These are phyloP conservation scores for Aspergillus felis DNA, from an alignment of 2,329 filamentous ascomycete genomes.

Conservation along the genomic window DNA sequence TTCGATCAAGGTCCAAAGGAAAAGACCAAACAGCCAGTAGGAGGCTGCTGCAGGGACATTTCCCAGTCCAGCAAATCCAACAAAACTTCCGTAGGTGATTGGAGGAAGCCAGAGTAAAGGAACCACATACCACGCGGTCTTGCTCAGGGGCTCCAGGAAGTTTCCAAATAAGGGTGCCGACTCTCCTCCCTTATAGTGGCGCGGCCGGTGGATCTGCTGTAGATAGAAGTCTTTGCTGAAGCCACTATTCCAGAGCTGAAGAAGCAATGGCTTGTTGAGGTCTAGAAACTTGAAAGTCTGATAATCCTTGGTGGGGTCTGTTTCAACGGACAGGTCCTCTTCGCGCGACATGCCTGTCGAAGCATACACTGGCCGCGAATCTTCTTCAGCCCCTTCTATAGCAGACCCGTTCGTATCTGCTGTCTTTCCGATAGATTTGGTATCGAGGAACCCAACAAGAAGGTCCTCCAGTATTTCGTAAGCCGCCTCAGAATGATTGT, in stretches of 20 bases:
- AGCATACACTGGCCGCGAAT: slow-evolving; percentile 38
- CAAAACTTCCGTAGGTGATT: slow-evolving; percentile 66
- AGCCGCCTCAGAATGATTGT: slow-evolving; percentile 84
- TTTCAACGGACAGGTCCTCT: slow-evolving; percentile 83
- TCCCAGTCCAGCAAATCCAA: slow-evolving; percentile 61
- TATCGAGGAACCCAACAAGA: slow-evolving; percentile 73
- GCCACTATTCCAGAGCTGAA: slow-evolving; percentile 82
- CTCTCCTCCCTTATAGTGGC: slow-evolving; percentile 89
- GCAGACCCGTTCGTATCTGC: slow-evolving; percentile 25
- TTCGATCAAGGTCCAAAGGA: slow-evolving; percentile 85
- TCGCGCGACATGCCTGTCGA: slow-evolving; percentile 83
- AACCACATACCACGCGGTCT: slow-evolving; percentile 91
- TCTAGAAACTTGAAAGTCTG: slow-evolving; percentile 93
- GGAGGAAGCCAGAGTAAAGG: slow-evolving; percentile 81
- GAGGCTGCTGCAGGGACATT: slow-evolving; percentile 46
- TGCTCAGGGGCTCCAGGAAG: slow-evolving; percentile 93
- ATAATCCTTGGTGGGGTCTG: slow-evolving; percentile 71
- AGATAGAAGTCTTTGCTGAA: slow-evolving; percentile 97
- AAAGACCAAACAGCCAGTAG: slow-evolving; percentile 69
- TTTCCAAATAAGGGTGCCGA: slow-evolving; percentile 96
- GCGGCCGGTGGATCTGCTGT: slow-evolving; percentile 89
- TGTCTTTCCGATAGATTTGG: slow-evolving; percentile 53
- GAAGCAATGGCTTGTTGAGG: slow-evolving; percentile 74
- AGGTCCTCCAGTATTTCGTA: slow-evolving; percentile 92
- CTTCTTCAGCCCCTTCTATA: slow-evolving; percentile 26